Percentiles rank a stretch among this genome's conserved stretches.
Conservation (phyloP, 1,284 basidiomycete species). For the Coniferiporia weirii region DNA sequence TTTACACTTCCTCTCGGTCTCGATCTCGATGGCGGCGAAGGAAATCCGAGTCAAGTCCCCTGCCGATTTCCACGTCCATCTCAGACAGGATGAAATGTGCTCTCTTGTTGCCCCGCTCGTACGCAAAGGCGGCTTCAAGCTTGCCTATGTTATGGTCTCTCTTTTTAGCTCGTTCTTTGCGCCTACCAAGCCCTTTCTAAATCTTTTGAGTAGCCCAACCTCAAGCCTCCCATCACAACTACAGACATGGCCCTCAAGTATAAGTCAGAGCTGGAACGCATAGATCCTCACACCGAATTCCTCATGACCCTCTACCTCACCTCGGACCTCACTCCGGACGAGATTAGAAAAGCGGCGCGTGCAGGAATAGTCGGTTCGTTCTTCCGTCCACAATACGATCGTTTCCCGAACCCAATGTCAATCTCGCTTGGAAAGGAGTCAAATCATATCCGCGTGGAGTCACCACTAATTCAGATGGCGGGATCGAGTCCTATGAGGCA, state of each 20-base stretch:
- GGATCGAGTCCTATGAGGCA: constrained; percentile 93
- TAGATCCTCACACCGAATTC: constrained; percentile 81
- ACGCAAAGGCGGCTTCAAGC: constrained; percentile 78
- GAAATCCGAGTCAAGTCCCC: constrained; percentile 59
- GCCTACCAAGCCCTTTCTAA: constrained; percentile 18
- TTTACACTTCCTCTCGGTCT: background rate
- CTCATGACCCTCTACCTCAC: constrained; percentile 96
- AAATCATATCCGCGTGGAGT: constrained; percentile 98
- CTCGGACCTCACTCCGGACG: constrained; percentile 84
- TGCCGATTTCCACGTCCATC: constrained; percentile 96
- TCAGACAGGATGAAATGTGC: constrained; percentile 83
- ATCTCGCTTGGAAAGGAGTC: constrained; percentile 54
- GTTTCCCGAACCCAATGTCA: background rate
- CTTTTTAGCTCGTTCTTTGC: constrained; percentile 7
- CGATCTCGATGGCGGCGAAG: constrained; percentile 28
- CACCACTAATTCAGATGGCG: constrained; percentile 95
- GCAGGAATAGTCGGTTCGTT: constrained; percentile 76
- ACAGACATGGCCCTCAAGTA: constrained; percentile 83
- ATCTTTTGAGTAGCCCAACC: constrained; percentile 69
- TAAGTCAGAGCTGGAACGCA: constrained; percentile 64
- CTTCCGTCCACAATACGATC: background rate
- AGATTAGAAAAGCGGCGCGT: constrained; percentile 82
- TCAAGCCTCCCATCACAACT: constrained; percentile 87
- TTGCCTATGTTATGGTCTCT: constrained; percentile 95
- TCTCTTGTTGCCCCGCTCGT: constrained; percentile 91